These are phyloP conservation scores for Akebia trifoliata DNA, from an alignment of 164 flowering plant species.

Conservation along the genomic window DNA sequence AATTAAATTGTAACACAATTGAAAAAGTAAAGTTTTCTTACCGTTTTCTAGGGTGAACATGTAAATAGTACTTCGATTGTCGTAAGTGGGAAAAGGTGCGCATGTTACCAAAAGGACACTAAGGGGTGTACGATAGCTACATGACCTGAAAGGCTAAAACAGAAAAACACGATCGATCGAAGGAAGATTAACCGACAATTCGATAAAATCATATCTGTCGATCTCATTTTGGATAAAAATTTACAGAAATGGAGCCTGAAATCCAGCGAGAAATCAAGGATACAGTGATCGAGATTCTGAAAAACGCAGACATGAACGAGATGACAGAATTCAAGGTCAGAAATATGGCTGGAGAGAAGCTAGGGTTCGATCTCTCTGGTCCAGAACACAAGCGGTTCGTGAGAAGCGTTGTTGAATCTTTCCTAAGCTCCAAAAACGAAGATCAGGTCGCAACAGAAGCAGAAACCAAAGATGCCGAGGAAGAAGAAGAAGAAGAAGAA, in stretches of 20 bases:
- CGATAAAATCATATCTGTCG: no score
- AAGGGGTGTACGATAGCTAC: no score
- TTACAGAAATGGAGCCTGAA: constrained; percentile 2
- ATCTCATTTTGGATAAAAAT: no score
- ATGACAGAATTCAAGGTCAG: constrained; percentile 69
- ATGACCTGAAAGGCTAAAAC: no score
- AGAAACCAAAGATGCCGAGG: constrained; percentile 8
- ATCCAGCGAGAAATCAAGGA: constrained; percentile 2
- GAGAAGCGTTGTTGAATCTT: constrained; percentile 47
- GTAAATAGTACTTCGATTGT: no score
- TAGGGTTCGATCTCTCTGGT: constrained; percentile 50
- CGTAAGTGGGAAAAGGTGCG: no score
- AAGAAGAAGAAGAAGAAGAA: constrained; percentile 18
- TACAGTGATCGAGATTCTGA: constrained; percentile 15
- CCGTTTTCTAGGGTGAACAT: no score
- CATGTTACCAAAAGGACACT: no score
- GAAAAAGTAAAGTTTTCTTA: no score
- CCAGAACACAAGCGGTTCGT: constrained; percentile 44
- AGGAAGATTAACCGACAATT: no score
- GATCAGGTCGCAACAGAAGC: constrained; percentile 7
- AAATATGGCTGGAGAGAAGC: constrained; percentile 42
- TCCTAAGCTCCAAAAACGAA: constrained; percentile 30
- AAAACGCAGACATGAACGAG: constrained; percentile 46
- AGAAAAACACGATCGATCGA: no score
- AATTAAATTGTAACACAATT: no score